Evolutionary conservation across 106 monocot genomes (phyloP).

Genomic region (Acorus calamus): DNA sequence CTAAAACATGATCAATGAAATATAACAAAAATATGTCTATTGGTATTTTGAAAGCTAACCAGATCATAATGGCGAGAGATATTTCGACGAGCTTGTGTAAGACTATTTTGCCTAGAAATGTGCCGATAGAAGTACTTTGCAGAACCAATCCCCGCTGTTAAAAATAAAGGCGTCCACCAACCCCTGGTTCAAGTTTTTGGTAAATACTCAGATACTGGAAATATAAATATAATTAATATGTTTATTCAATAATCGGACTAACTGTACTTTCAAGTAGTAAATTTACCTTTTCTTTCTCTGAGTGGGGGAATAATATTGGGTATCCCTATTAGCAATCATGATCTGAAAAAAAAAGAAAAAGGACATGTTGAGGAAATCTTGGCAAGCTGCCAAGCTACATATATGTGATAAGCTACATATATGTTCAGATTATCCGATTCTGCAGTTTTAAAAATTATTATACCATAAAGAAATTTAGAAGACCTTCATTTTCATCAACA

Average conservation of each 20-base stretch:
- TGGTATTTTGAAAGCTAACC: constrained; percentile 25
- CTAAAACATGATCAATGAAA: no score
- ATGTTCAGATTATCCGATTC: no score
- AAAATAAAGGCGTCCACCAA: constrained; percentile 86
- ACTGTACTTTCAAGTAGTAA: not conserved
- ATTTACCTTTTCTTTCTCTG: constrained; percentile 28
- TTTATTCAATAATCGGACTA: not conserved
- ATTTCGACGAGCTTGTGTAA: constrained; percentile 77
- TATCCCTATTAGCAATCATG: constrained; percentile 79
- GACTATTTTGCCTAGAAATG: constrained; percentile 57
- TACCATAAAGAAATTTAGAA: constrained; percentile 71
- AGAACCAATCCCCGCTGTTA: constrained; percentile 68
- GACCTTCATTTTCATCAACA: constrained; percentile 73
- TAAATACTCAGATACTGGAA: not conserved
- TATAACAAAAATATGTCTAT: no score
- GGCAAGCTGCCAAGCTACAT: no score
- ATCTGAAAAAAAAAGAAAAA: constrained; percentile 40
- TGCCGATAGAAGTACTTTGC: constrained; percentile 74
- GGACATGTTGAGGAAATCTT: not conserved
- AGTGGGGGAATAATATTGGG: constrained; percentile 19
- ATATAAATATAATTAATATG: not conserved
- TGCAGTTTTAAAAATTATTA: not conserved
- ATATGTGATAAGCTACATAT: no score
- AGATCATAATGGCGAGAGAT: constrained; percentile 97
- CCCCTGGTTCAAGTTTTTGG: constrained; percentile 32